Evolutionary conservation across 768 basidiomycete species (phyloP).

Genomic region (Suillus occidentalis): DNA sequence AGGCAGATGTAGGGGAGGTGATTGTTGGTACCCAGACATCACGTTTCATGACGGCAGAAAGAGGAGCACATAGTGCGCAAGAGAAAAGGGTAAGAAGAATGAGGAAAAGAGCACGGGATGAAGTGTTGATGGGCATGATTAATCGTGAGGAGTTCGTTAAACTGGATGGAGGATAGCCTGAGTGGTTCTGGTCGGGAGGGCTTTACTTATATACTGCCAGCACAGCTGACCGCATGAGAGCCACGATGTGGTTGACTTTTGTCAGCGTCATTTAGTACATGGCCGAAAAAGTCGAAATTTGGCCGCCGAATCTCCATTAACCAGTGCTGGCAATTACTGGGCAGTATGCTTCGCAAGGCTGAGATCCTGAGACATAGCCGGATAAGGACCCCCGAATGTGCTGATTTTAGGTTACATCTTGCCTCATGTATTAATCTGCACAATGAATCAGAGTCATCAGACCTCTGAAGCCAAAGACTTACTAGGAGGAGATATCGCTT

Average conservation of each 20-base stretch:
- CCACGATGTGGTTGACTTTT: conserved; percentile 1
- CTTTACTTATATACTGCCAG: conserved; percentile 17
- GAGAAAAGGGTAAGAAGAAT: conserved; percentile 25
- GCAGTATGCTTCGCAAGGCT: neutral
- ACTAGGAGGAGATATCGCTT: neutral
- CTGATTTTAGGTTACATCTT: neutral
- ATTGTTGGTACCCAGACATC: conserved; percentile 52
- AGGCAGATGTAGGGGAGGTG: conserved; percentile 33
- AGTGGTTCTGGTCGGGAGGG: neutral
- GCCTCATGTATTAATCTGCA: neutral
- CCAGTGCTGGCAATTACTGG: neutral
- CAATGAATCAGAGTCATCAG: neutral
- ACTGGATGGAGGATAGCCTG: neutral
- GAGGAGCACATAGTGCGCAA: conserved; percentile 32
- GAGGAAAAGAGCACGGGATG: conserved; percentile 10
- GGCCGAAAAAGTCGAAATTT: neutral
- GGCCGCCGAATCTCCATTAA: neutral
- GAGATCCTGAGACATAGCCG: neutral
- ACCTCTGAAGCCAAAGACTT: neutral
- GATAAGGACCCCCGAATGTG: neutral
- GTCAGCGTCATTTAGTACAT: neutral
- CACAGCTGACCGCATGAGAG: conserved; percentile 9
- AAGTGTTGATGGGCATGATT: conserved; percentile 16
- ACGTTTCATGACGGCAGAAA: conserved; percentile 21
- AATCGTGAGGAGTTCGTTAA: conserved; percentile 6